Conservation (phyloP, 139 green algal genomes). For the Edaphochlamys debaryana region DNA sequence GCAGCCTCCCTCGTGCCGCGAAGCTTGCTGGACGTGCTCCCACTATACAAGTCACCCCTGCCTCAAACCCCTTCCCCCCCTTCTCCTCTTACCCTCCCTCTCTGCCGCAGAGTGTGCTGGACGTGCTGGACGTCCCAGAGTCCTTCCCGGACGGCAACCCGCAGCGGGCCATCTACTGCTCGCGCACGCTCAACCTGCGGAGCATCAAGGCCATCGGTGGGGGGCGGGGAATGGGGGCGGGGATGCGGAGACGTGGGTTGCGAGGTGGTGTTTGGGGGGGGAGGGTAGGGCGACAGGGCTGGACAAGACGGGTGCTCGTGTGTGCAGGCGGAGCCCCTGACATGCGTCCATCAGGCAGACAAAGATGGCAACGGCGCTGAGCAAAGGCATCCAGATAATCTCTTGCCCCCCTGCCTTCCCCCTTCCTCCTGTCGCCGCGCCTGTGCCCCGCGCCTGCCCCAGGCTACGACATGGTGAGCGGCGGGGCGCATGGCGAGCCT, state of each 20-base stretch:
- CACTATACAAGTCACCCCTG: no score
- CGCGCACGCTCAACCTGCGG: conserved; percentile 92
- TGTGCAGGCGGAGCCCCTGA: not conserved
- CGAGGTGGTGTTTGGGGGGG: not conserved
- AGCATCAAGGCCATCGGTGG: conserved; percentile 89
- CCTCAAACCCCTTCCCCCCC: not conserved
- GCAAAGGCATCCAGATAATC: no score
- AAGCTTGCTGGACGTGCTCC: no score
- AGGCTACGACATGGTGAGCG: conserved; percentile 9
- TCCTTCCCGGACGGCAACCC: conserved; percentile 74
- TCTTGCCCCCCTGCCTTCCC: no score
- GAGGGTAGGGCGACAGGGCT: not conserved
- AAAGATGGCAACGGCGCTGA: no score
- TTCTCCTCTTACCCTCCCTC: not conserved
- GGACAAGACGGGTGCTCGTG: not conserved
- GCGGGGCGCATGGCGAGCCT: no score
- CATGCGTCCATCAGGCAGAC: no score
- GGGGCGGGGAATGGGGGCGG: not conserved
- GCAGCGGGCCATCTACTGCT: conserved; percentile 93
- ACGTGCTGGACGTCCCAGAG: conserved; percentile 56
- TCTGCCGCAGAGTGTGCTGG: conserved; percentile 58
- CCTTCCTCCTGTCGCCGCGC: no score
- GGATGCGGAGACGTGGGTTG: not conserved
- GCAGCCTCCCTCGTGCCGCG: no score
- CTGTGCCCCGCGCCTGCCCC: not conserved